phyloP scores from a whole-genome alignment of 1,284 basidiomycete species.

The Boletus semigastroideus region DNA sequence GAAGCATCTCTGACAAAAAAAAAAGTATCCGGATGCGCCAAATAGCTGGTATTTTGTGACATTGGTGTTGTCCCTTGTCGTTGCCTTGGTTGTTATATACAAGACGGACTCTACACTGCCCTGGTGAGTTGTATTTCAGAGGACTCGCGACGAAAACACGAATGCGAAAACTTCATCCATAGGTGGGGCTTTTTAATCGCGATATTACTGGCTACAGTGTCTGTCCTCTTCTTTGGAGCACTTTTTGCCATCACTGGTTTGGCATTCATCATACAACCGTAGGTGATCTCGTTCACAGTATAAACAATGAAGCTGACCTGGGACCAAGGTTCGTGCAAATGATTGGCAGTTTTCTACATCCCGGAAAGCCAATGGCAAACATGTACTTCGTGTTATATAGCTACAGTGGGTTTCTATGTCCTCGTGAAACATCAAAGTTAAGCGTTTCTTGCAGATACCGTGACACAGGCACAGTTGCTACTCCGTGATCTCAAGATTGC shows the following conservation, averaged over 20 bases:
- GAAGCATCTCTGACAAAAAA: not conserved
- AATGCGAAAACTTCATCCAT: not conserved
- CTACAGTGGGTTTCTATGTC: constrained; percentile 36
- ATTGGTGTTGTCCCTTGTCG: constrained; percentile 38
- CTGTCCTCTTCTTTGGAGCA: constrained; percentile 49
- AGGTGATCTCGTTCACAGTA: constrained; percentile 40
- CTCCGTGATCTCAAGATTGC: constrained; percentile 59
- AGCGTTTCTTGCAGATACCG: constrained; percentile 36
- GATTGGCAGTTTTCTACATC: constrained; percentile 61
- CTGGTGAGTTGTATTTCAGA: constrained; percentile 39
- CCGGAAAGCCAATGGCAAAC: constrained; percentile 56
- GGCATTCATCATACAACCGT: constrained; percentile 30
- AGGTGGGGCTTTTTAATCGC: constrained; percentile 40
- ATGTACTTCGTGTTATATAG: constrained; percentile 59
- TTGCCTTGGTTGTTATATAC: constrained; percentile 48
- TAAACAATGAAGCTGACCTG: not conserved
- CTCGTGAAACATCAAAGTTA: not conserved
- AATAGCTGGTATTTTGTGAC: constrained; percentile 47
- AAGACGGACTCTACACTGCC: constrained; percentile 50
- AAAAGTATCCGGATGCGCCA: constrained; percentile 46
- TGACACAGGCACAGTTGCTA: constrained; percentile 44
- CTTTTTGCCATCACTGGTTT: constrained; percentile 57
- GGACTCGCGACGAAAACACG: not conserved
- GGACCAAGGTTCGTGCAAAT: constrained; percentile 48
- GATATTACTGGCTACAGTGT: constrained; percentile 41